Conservation (phyloP, 148 eudicot species). For the Heliosperma pusillum region DNA sequence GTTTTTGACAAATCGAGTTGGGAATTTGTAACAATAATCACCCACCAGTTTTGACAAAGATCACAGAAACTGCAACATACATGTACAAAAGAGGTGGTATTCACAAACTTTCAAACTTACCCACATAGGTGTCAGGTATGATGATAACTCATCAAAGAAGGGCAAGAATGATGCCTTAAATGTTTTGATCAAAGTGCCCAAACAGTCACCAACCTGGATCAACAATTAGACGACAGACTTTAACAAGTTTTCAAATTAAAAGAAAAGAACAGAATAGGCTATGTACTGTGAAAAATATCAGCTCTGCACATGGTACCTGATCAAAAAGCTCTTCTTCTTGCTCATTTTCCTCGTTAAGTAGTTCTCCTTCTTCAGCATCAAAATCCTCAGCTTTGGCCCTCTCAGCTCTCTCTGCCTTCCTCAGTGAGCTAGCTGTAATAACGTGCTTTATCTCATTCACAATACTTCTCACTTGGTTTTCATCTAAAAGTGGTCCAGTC, state of each 20-base stretch:
- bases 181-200: slow-evolving; percentile 89
- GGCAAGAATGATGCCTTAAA: slow-evolving; percentile 88
- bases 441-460: slow-evolving; percentile 93
- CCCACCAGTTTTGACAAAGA: too few species aligned
- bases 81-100: not conserved
- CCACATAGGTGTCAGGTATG: slow-evolving; percentile 95
- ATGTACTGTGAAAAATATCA: not conserved
- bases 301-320: slow-evolving; percentile 39
- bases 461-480: slow-evolving; percentile 79
- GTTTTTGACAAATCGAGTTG: too few species aligned
- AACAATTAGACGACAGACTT: slow-evolving; percentile 3
- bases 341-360: slow-evolving; percentile 87
- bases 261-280: not conserved
- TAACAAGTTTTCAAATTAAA: not conserved
- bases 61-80: not conserved
- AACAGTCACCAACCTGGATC: slow-evolving; percentile 76
- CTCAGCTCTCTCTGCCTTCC: slow-evolving; percentile 76
- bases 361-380: slow-evolving; percentile 95
- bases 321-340: slow-evolving; percentile 97
- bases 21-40: too few species aligned
- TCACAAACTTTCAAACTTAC: slow-evolving; percentile 36
- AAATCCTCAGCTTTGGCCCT: slow-evolving; percentile 97
- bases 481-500: slow-evolving; percentile 75
- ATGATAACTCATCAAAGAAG: slow-evolving; percentile 86
- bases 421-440: slow-evolving; percentile 89